phyloP scores from a whole-genome alignment of 208 protist species.

The Trypanosoma congolense region DNA sequence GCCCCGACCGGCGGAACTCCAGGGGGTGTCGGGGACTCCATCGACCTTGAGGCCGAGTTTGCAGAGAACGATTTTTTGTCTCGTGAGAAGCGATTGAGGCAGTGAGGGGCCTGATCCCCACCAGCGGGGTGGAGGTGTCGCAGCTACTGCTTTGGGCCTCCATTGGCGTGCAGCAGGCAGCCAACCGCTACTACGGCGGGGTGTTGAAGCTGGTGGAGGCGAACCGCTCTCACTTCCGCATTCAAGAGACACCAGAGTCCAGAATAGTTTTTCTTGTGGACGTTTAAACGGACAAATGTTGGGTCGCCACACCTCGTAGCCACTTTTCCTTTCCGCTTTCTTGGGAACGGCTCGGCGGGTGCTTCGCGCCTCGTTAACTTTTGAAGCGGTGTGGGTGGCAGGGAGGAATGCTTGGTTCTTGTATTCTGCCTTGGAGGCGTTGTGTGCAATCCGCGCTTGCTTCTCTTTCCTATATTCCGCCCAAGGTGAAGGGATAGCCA shows the following conservation, averaged over 20 bases:
- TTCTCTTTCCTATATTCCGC: too few species aligned
- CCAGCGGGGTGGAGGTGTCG: slow-evolving; percentile 48
- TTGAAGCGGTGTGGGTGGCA: too few species aligned
- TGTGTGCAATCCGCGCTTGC: too few species aligned
- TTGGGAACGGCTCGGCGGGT: too few species aligned
- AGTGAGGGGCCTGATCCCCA: slow-evolving; percentile 50
- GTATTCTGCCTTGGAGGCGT: too few species aligned
- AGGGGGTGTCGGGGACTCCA: not conserved
- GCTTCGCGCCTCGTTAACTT: too few species aligned
- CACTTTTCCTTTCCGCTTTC: too few species aligned
- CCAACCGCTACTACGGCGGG: slow-evolving; percentile 59
- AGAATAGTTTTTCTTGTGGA: slow-evolving; percentile 39
- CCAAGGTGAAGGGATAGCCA: too few species aligned
- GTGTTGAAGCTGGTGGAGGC: slow-evolving; percentile 55
- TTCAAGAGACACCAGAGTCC: slow-evolving; percentile 35
- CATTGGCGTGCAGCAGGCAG: slow-evolving; percentile 59
- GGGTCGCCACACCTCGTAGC: too few species aligned
- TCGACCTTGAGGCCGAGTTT: slow-evolving; percentile 18
- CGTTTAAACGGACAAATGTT: not conserved
- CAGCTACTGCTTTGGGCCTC: slow-evolving; percentile 75
- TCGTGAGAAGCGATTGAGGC: slow-evolving; percentile 31
- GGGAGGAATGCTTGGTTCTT: too few species aligned
- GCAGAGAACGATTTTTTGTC: slow-evolving; percentile 17
- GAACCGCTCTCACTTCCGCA: slow-evolving; percentile 43
- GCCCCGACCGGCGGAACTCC: not conserved